These are phyloP conservation scores for Micractinium conductrix DNA, from an alignment of 139 green algal species.

Conservation along the genomic window DNA sequence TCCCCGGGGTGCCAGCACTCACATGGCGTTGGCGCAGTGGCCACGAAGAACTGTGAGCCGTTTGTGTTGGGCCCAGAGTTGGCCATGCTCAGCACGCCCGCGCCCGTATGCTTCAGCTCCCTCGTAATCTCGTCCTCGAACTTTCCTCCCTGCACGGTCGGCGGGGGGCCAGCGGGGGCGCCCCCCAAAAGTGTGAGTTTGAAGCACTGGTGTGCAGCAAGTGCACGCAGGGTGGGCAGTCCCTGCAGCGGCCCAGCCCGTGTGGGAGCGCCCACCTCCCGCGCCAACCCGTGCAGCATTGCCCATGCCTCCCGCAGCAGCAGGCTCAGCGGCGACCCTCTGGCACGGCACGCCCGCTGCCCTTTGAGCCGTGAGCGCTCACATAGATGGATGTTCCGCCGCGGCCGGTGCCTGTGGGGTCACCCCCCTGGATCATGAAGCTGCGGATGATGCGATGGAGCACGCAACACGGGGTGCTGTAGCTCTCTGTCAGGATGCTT, in stretches of 20 bases:
- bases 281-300: too few relatives aligned
- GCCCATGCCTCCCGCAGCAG: too few relatives aligned
- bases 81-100: slow-evolving; percentile 90
- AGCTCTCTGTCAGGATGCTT: too few relatives aligned
- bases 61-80: slow-evolving; percentile 88
- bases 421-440: slow-evolving; percentile 97
- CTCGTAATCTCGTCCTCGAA: slow-evolving; percentile 92
- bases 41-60: slow-evolving; percentile 71
- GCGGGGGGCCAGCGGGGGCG: not conserved
- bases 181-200: too few relatives aligned
- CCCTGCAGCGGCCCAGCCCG: too few relatives aligned
- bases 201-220: too few relatives aligned
- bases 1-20: too few relatives aligned
- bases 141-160: slow-evolving; percentile 11
- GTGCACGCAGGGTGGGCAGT: too few relatives aligned
- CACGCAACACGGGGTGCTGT: too few relatives aligned
- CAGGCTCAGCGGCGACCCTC: too few relatives aligned
- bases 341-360: not conserved
- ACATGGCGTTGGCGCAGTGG: slow-evolving; percentile 6
- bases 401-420: slow-evolving; percentile 93
- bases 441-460: slow-evolving; percentile 86
- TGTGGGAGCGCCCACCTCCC: too few relatives aligned
- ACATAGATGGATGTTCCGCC: slow-evolving; percentile 92
- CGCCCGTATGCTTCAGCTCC: slow-evolving; percentile 87
- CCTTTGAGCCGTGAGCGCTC: not conserved